phyloP scores from a whole-genome alignment of 192 early-diverging fungal genomes.

The Glomus cerebriforme region DNA sequence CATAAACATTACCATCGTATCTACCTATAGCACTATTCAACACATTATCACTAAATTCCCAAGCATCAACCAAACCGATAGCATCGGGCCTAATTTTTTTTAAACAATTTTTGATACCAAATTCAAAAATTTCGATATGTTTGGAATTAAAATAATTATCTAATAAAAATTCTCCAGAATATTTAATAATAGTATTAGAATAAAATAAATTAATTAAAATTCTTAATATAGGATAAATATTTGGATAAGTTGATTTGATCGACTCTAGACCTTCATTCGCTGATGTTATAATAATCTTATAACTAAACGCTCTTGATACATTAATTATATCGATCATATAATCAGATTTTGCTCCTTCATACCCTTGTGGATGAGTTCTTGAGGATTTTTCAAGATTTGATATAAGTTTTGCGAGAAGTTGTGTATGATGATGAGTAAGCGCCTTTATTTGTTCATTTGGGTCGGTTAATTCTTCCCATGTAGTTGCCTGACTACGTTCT shows the following conservation, averaged over 20 bases:
- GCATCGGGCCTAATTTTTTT: conserved; percentile 64
- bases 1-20: conserved; percentile 81
- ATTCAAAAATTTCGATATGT: conserved; percentile 63
- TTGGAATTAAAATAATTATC: conserved; percentile 67
- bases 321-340: conserved; percentile 16
- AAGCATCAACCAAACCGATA: conserved; percentile 82
- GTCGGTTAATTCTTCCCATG: background rate
- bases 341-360: background rate
- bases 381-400: background rate
- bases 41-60: conserved; percentile 81
- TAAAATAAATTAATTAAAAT: background rate
- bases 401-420: background rate
- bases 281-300: background rate
- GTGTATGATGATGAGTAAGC: background rate
- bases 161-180: conserved; percentile 76
- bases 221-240: background rate
- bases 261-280: background rate
- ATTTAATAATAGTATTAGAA: conserved; percentile 66
- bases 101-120: conserved; percentile 58
- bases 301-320: background rate
- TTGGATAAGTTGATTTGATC: background rate
- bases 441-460: background rate
- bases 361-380: background rate
- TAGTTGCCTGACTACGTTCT: background rate
- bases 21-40: conserved; percentile 85